A percentile compares a stretch with the other conserved stretches of the same genome.
Conservation (phyloP, 306 rosid genomes). For the Comarum palustre region DNA sequence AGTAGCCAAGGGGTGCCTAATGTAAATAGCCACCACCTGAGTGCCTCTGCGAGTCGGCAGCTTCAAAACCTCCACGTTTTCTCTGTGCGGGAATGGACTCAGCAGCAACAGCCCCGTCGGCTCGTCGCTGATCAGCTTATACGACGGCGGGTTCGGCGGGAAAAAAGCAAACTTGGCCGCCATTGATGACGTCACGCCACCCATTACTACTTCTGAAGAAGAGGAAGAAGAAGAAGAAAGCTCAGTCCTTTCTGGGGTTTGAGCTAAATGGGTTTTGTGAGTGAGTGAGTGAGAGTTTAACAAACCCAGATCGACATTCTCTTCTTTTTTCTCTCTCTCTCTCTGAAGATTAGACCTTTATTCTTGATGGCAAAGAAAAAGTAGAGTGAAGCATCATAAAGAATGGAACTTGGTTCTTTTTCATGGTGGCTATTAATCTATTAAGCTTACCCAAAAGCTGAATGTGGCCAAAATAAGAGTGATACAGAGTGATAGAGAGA, state of each 20-base stretch:
- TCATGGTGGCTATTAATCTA: slow-evolving; percentile 18
- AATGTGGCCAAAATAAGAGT: slow-evolving; percentile 4
- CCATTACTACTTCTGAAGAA: slow-evolving; percentile 37
- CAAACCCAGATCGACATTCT: slow-evolving; percentile 42
- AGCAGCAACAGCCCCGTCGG: slow-evolving; percentile 68
- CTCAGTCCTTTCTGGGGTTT: background rate
- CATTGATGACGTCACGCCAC: slow-evolving; percentile 96
- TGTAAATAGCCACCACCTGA: slow-evolving; percentile 69
- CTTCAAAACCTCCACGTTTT: slow-evolving; percentile 77
- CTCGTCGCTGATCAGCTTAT: slow-evolving; percentile 57
- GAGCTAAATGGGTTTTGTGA: background rate
- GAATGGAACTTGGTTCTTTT: slow-evolving; percentile 10
- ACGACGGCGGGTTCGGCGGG: slow-evolving; percentile 90
- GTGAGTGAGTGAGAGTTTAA: background rate
- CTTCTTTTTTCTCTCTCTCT: slow-evolving; percentile 14
- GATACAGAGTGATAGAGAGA: no score
- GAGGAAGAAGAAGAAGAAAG: no score
- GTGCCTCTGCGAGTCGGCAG: slow-evolving; percentile 78
- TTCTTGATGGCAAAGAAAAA: slow-evolving; percentile 28
- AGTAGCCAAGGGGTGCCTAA: slow-evolving; percentile 86
- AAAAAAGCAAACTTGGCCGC: slow-evolving; percentile 94
- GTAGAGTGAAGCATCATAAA: slow-evolving; percentile 29
- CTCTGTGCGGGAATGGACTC: slow-evolving; percentile 77
- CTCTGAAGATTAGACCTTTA: slow-evolving; percentile 32
- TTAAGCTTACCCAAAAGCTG: slow-evolving; percentile 8